phyloP scores from a whole-genome alignment of 768 basidiomycete species.

The Cyclocybe cylindracea region DNA sequence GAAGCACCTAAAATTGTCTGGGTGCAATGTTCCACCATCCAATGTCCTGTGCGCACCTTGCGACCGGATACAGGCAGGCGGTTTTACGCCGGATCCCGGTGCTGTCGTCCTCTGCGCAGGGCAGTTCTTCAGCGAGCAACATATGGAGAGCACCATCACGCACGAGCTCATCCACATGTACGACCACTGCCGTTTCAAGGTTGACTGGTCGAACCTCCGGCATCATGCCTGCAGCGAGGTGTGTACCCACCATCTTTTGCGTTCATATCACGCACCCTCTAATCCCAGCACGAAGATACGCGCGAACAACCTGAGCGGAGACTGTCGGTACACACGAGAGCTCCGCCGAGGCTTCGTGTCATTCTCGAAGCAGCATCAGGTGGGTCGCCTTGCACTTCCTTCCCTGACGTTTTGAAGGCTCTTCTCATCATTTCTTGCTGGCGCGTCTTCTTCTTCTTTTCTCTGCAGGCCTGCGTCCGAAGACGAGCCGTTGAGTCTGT shows the following conservation, averaged over 20 bases:
- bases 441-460: slow-evolving; percentile 6
- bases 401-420: too few relatives aligned
- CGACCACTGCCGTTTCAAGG: slow-evolving; percentile 93
- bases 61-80: slow-evolving; percentile 70
- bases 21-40: slow-evolving; percentile 66
- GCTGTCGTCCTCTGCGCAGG: slow-evolving; percentile 87
- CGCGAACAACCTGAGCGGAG: slow-evolving; percentile 91
- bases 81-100: slow-evolving; percentile 76
- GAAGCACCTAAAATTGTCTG: slow-evolving; percentile 79
- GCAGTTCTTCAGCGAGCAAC: slow-evolving; percentile 74
- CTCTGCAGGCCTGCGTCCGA: slow-evolving; percentile 79
- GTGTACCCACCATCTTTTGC: slow-evolving; percentile 23
- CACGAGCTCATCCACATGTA: slow-evolving; percentile 97
- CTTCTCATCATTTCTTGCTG: slow-evolving; percentile 2
- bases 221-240: slow-evolving; percentile 99
- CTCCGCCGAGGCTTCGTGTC: slow-evolving; percentile 71
- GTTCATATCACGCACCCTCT: not conserved
- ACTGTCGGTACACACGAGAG: slow-evolving; percentile 87
- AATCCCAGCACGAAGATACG: slow-evolving; percentile 65
- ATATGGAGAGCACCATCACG: slow-evolving; percentile 91
- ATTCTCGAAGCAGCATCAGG: slow-evolving; percentile 96
- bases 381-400: slow-evolving; percentile 25
- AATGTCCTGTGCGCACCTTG: slow-evolving; percentile 89
- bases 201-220: slow-evolving; percentile 86
- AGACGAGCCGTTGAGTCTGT: slow-evolving; percentile 86